Percentiles rank a stretch among this genome's conserved stretches.
phyloP scores from a whole-genome alignment of 495 filamentous ascomycete genomes.

The Monascus purpureus region DNA sequence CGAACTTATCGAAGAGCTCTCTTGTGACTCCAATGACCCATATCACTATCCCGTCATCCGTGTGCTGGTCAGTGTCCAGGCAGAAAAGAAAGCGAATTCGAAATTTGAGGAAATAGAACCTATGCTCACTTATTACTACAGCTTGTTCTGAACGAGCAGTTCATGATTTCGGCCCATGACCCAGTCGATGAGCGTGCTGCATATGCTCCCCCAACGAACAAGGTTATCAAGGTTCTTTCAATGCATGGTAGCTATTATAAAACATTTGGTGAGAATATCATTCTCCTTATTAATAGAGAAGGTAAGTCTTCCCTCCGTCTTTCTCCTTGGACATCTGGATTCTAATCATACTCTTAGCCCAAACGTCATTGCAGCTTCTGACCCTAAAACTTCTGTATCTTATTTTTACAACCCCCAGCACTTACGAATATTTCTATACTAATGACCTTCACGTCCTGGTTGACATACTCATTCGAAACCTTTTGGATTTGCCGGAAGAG shows the following conservation, averaged over 20 bases:
- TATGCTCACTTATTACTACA: slow-evolving; percentile 20
- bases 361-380: slow-evolving; percentile 82
- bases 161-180: slow-evolving; percentile 64
- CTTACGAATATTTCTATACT: slow-evolving; percentile 96
- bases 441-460: slow-evolving; percentile 91
- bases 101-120: too few relatives aligned
- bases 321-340: neutral
- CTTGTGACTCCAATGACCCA: slow-evolving; percentile 82
- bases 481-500: slow-evolving; percentile 81
- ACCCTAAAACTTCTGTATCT: slow-evolving; percentile 93
- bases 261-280: slow-evolving; percentile 96
- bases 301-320: slow-evolving; percentile 25
- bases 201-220: slow-evolving; percentile 59
- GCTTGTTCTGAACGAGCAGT: slow-evolving; percentile 96
- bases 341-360: slow-evolving; percentile 28
- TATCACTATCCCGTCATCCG: slow-evolving; percentile 94
- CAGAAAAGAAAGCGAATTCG: too few relatives aligned
- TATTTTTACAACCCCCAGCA: slow-evolving; percentile 78
- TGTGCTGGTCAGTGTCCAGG: slow-evolving; percentile 62
- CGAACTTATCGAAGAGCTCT: slow-evolving; percentile 73
- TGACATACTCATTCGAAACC: slow-evolving; percentile 90
- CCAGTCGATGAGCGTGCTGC: slow-evolving; percentile 25
- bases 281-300: slow-evolving; percentile 89
- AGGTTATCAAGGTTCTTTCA: slow-evolving; percentile 80
- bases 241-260: slow-evolving; percentile 66